Evolutionary conservation across 495 filamentous ascomycete genomes (phyloP).

Genomic region (Podospora anserina): DNA sequence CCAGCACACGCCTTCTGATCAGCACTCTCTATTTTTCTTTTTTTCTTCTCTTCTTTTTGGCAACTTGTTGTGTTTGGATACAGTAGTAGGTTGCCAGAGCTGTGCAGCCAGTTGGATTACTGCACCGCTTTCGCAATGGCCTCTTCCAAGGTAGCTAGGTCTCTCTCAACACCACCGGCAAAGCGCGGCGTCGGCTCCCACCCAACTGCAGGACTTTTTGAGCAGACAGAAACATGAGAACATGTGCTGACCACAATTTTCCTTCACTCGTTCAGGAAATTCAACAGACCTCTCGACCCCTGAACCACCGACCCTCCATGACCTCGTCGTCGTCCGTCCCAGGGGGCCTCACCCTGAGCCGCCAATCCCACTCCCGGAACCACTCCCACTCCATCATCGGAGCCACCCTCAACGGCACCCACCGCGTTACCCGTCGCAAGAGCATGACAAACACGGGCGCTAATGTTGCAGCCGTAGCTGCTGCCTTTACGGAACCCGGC

Average conservation of each 20-base stretch:
- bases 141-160: conserved; percentile 50
- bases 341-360: conserved; percentile 38
- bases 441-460: conserved; percentile 75
- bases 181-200: conserved; percentile 18
- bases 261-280: conserved; percentile 41
- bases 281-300: conserved; percentile 47
- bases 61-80: conserved; percentile 23
- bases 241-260: conserved; percentile 40
- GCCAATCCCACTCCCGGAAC: conserved; percentile 62
- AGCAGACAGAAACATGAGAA: conserved; percentile 13
- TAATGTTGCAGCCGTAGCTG: conserved; percentile 69
- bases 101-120: conserved; percentile 21
- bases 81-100: conserved; percentile 18
- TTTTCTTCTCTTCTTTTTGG: conserved; percentile 11
- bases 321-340: conserved; percentile 39
- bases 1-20: conserved; percentile 7
- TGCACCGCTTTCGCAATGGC: conserved; percentile 44
- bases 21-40: conserved; percentile 11
- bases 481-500: conserved; percentile 60
- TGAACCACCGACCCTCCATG: conserved; percentile 49
- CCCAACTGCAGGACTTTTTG: conserved; percentile 11
- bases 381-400: conserved; percentile 77
- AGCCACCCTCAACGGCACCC: conserved; percentile 66
- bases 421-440: conserved; percentile 90
- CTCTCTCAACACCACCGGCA: conserved; percentile 22